Conservation (phyloP, 192 early-diverging fungal species). For the Umbelopsis ramanniana region DNA sequence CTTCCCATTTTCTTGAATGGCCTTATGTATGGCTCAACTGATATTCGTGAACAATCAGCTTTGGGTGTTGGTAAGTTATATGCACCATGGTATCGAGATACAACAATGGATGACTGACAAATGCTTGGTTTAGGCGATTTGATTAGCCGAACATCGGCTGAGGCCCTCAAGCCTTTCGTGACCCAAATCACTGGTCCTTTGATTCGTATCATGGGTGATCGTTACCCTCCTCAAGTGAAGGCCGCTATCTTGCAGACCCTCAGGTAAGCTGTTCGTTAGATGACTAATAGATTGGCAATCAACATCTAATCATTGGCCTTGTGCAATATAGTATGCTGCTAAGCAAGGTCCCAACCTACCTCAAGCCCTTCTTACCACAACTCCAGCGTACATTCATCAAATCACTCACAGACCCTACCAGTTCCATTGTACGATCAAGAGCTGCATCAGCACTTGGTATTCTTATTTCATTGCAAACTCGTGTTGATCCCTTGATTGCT, state of each 20-base stretch:
- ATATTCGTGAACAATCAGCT: slow-evolving; percentile 85
- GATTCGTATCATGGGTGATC: slow-evolving; percentile 97
- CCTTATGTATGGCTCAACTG: slow-evolving; percentile 84
- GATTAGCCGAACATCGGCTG: slow-evolving; percentile 71
- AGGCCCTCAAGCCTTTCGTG: slow-evolving; percentile 85
- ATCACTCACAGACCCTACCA: slow-evolving; percentile 76
- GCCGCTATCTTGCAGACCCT: slow-evolving; percentile 90
- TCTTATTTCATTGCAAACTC: slow-evolving; percentile 72
- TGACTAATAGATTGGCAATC: neutral
- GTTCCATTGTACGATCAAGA: slow-evolving; percentile 72
- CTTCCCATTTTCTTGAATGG: slow-evolving; percentile 94
- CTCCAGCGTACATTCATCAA: slow-evolving; percentile 97
- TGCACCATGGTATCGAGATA: neutral
- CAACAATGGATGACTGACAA: neutral
- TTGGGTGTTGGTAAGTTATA: slow-evolving; percentile 70
- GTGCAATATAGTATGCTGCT: slow-evolving; percentile 63
- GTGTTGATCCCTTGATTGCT: slow-evolving; percentile 78
- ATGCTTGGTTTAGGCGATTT: slow-evolving; percentile 41
- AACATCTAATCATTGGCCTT: neutral
- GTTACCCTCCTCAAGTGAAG: slow-evolving; percentile 90
- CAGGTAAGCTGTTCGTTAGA: slow-evolving; percentile 41
- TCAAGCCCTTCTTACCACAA: slow-evolving; percentile 98
- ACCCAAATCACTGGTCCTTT: slow-evolving; percentile 96
- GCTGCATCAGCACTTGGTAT: slow-evolving; percentile 79
- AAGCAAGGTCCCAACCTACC: slow-evolving; percentile 80